Conservation (phyloP, 768 basidiomycete species). For the Leccinum uliginosum region DNA sequence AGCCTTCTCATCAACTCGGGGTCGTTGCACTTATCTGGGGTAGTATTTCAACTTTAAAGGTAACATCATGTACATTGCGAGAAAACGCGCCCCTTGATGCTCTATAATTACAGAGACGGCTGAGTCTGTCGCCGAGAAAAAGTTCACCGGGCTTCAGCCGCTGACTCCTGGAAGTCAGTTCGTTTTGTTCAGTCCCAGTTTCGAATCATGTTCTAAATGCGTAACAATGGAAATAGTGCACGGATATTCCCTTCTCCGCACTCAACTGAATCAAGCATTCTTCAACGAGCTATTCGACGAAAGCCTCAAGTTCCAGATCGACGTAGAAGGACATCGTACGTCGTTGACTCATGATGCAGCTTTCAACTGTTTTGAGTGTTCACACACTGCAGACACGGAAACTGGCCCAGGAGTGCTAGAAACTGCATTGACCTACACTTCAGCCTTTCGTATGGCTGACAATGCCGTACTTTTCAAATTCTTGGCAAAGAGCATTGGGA, state of each 20-base stretch:
- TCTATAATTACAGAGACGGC: constrained; percentile 64
- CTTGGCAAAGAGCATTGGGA: constrained; percentile 86
- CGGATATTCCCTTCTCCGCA: constrained; percentile 90
- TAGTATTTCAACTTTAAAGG: constrained; percentile 93
- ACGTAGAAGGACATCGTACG: constrained; percentile 84
- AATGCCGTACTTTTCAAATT: constrained; percentile 93
- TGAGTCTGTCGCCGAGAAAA: constrained; percentile 68
- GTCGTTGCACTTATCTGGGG: constrained; percentile 3
- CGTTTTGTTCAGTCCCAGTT: background rate
- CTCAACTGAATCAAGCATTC: constrained; percentile 84
- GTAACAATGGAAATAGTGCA: constrained; percentile 60
- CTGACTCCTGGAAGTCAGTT: constrained; percentile 89
- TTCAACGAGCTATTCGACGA: constrained; percentile 87
- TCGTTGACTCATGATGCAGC: background rate
- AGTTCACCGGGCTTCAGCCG: constrained; percentile 67
- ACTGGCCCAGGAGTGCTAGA: constrained; percentile 88
- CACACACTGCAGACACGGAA: constrained; percentile 65
- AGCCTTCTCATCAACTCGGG: constrained; percentile 1
- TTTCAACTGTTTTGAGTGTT: background rate
- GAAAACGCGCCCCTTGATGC: background rate
- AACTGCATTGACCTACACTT: constrained; percentile 83
- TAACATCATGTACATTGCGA: constrained; percentile 20
- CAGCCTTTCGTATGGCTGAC: constrained; percentile 79
- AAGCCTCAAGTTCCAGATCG: constrained; percentile 65
- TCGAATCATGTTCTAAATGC: constrained; percentile 1